Evolutionary conservation across 2,329 filamentous ascomycete genomes (phyloP), one percentile per base, ranked within the genome.

Genomic region (Lizonia empirigonia): DNA sequence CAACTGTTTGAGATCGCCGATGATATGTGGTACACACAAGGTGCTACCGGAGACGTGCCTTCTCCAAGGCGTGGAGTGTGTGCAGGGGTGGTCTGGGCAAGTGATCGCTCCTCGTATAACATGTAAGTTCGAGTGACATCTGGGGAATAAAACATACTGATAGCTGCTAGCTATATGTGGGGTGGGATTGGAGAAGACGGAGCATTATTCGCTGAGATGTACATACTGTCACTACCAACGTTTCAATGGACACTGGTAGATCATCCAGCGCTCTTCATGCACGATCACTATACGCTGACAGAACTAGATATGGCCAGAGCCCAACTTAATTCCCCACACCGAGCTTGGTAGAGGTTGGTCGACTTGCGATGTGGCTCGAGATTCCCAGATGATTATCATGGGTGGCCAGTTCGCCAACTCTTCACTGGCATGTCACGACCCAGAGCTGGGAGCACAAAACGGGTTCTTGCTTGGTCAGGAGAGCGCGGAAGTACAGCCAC

Each of bases 71-170:
- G 82, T 12, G 77, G 79, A 12, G 85, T 85, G 50, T 86, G 84
- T 63, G 80, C 81, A 2, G 84, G 82, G 29, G 80, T 77, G 7
- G 78, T 80, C 1, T 85, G 82, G 77, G 77, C 82, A 1, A 50
- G 73, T 3, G 84, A 86, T 58, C 73, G 77, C 42, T 84, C 82
- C 4, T 84, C 81, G 4, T 85, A 85, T 58, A 86, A 86, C 59
- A 82, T 86, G 80, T 85, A 59, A 68, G 80, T 68, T 23, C 19
- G 10, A 5, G n/a, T 26, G 6, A 2, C 5, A 4, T 12, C 13
- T 13, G 3, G 10, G 12, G 9, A 3, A 18, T 27, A 3, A 16
- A n/a, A 18, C 5, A n/a, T 19, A 15, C 32, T 30, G 23, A 29
- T 57, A 26, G 34, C 61, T 33, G 18, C 13, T 41, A 85, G 82